A percentile compares a stretch with the other conserved stretches of the same genome.
Conservation (phyloP, 2,329 filamentous ascomycete species). For the Monilinia polystroma region DNA sequence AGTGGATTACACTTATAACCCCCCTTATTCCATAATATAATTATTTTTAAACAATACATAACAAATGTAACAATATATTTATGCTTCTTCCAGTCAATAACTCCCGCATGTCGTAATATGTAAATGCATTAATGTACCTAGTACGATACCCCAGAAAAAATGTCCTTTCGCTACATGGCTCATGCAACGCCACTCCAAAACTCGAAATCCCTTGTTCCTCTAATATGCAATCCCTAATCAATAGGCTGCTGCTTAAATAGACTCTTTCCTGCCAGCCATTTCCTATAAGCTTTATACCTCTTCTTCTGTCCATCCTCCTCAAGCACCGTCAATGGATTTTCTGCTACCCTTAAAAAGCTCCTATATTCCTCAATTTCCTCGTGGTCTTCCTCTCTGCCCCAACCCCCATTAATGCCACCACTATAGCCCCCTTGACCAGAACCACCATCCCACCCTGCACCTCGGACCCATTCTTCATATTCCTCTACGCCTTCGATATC, state of each 20-base stretch:
- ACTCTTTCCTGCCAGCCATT: conserved; percentile 93
- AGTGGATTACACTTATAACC: no score
- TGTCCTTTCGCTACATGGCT: not conserved
- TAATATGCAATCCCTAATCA: conserved; percentile 38
- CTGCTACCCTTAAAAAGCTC: conserved; percentile 72
- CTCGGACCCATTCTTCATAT: conserved; percentile 71
- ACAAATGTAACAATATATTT: not conserved
- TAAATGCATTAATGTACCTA: not conserved
- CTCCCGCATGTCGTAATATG: not conserved
- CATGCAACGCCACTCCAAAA: not conserved
- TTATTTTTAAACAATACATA: not conserved
- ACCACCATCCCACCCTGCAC: conserved; percentile 53
- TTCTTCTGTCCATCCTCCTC: conserved; percentile 89
- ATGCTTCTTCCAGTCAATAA: not conserved
- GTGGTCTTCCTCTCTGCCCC: conserved; percentile 49
- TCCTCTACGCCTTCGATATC: conserved; percentile 64
- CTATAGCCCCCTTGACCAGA: conserved; percentile 67
- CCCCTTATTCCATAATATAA: no score
- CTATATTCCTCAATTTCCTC: conserved; percentile 69
- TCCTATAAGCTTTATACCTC: conserved; percentile 91
- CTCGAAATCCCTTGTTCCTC: not conserved
- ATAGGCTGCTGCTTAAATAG: conserved; percentile 87
- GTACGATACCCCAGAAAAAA: not conserved
- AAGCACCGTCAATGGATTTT: conserved; percentile 83
- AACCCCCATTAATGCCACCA: conserved; percentile 67